phyloP scores from a whole-genome alignment of 306 rosid genomes.

The Castanea mollissima region DNA sequence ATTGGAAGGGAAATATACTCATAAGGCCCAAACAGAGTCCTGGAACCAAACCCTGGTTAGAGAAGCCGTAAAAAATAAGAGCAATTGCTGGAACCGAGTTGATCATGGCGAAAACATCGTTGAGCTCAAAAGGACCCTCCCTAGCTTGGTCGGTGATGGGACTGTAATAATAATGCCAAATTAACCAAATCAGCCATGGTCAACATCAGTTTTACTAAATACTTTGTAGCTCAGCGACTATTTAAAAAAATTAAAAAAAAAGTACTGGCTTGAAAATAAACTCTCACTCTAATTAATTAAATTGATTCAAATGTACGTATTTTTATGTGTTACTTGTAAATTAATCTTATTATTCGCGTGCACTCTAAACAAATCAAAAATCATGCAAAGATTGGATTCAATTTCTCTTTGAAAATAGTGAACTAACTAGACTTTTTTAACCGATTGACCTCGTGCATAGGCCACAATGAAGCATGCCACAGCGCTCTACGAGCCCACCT shows the following conservation, averaged over 20 bases:
- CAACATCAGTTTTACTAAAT: neutral
- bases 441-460: constrained; percentile 54
- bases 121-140: constrained; percentile 91
- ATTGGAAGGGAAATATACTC: constrained; percentile 19
- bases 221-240: neutral
- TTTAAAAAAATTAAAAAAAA: neutral
- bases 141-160: constrained; percentile 77
- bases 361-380: no score
- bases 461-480: constrained; percentile 65
- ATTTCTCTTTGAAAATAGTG: neutral
- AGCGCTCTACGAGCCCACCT: constrained; percentile 70
- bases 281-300: no score
- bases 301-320: no score
- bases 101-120: constrained; percentile 87
- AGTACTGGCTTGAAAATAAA: neutral
- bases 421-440: neutral
- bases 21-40: constrained; percentile 97
- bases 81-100: constrained; percentile 92
- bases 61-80: constrained; percentile 78
- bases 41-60: constrained; percentile 79
- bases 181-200: neutral
- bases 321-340: no score
- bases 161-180: constrained; percentile 44
- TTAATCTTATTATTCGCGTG: no score
- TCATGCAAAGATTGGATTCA: no score